A percentile compares a stretch with the other conserved stretches of the same genome.
Evolutionary conservation across 2,329 filamentous ascomycete genomes (phyloP).

Genomic region (Curvularia verruculosa): DNA sequence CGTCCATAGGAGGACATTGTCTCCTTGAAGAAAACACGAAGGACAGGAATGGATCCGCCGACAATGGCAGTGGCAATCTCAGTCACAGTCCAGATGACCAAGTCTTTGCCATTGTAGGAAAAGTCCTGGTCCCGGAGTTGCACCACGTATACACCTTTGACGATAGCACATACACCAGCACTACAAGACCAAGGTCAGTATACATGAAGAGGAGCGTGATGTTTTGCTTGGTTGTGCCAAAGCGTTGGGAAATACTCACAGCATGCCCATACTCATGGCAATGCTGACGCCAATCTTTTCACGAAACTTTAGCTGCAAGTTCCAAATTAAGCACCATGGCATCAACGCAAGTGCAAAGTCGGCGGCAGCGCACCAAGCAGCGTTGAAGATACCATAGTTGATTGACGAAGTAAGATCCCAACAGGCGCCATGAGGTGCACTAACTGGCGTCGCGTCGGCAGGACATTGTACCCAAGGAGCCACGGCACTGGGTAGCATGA

Average conservation of each 20-base stretch:
- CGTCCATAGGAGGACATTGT: slow-evolving; percentile 16
- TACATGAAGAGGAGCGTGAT: neutral
- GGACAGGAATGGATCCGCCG: slow-evolving; percentile 38
- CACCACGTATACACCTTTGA: slow-evolving; percentile 35
- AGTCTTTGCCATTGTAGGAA: slow-evolving; percentile 39
- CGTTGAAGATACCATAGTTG: slow-evolving; percentile 40
- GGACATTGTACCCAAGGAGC: slow-evolving; percentile 30
- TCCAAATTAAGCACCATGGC: slow-evolving; percentile 38
- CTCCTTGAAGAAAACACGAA: slow-evolving; percentile 43
- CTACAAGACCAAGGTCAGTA: slow-evolving; percentile 10
- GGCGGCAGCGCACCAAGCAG: slow-evolving; percentile 29
- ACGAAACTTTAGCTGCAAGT: slow-evolving; percentile 24
- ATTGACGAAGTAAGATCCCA: slow-evolving; percentile 23
- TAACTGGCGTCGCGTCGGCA: slow-evolving; percentile 27
- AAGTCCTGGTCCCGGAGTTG: slow-evolving; percentile 35
- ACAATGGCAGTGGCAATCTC: slow-evolving; percentile 41
- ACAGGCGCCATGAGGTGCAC: slow-evolving; percentile 23
- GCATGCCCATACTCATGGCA: slow-evolving; percentile 40
- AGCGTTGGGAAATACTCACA: slow-evolving; percentile 18
- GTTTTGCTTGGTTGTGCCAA: neutral
- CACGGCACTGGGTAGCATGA: slow-evolving; percentile 35
- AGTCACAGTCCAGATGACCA: slow-evolving; percentile 39
- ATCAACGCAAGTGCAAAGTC: slow-evolving; percentile 37
- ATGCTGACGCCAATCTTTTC: slow-evolving; percentile 39
- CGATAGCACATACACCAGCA: slow-evolving; percentile 35